Percentiles rank a stretch among this genome's conserved stretches.
phyloP scores from a whole-genome alignment of 2,329 filamentous ascomycete species.

The Colletotrichum zoysiae region DNA sequence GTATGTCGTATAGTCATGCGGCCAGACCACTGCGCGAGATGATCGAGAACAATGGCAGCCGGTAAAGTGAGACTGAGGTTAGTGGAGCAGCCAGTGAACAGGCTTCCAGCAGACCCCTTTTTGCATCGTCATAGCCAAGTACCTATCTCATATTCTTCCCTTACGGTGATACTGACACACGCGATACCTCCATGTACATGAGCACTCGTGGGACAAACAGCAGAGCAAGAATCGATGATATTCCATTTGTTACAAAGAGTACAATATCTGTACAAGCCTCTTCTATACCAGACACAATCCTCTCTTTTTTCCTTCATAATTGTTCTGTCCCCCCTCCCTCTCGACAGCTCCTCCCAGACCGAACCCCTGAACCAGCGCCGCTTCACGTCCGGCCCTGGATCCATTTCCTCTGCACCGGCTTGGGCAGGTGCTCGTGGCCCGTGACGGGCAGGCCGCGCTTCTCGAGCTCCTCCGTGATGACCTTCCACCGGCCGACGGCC shows the following conservation, averaged over 20 bases:
- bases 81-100: too few species aligned
- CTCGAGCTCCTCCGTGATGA: conserved; percentile 78
- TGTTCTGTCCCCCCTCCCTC: not conserved
- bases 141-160: not conserved
- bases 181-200: not conserved
- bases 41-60: not conserved
- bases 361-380: not conserved
- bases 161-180: not conserved
- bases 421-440: conserved; percentile 57
- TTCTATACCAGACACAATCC: conserved; percentile 33
- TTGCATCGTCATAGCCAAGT: not conserved
- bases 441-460: conserved; percentile 71
- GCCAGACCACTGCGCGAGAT: not conserved
- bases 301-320: not conserved
- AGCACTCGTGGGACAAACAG: not conserved
- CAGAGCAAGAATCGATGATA: conserved; percentile 35
- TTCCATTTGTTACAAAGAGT: conserved; percentile 43
- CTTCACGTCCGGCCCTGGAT: conserved; percentile 55
- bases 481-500: conserved; percentile 80
- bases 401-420: conserved; percentile 60
- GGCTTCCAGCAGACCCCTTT: not conserved
- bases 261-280: conserved; percentile 43
- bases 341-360: not conserved
- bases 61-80: not conserved
- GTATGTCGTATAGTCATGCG: not conserved